Conservation (phyloP, 208 protist genomes). For the Endotrypanum monterogeii region DNA sequence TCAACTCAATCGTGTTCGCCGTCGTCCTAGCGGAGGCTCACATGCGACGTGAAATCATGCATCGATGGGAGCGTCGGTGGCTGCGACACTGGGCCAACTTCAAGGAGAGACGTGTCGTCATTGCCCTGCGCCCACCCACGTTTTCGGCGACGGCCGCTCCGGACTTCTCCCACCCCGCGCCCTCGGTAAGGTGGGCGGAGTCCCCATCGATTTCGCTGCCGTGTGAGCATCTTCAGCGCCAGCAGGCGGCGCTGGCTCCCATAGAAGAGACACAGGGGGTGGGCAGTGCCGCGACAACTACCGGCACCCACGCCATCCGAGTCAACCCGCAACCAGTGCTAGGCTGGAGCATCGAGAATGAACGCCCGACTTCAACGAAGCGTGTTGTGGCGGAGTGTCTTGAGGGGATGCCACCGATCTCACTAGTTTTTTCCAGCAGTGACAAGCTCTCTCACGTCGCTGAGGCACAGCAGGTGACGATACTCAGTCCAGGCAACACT, state of each 20-base stretch:
- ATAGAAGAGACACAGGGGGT: not conserved
- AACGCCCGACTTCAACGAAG: not conserved
- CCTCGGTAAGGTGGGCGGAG: constrained; percentile 9
- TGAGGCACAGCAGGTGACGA: not conserved
- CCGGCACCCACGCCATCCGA: not conserved
- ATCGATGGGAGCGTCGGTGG: constrained; percentile 52
- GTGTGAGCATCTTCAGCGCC: not conserved
- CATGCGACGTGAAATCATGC: constrained; percentile 43
- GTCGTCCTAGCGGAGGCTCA: constrained; percentile 66
- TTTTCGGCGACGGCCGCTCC: not conserved
- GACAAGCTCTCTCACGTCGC: not conserved
- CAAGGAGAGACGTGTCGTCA: constrained; percentile 38
- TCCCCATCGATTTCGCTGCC: not conserved
- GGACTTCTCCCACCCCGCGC: not conserved
- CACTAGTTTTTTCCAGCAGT: no score
- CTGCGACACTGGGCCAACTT: constrained; percentile 36
- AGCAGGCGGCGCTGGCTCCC: not conserved
- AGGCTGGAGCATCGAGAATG: not conserved
- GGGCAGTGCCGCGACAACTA: no score
- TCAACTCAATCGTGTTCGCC: constrained; percentile 50
- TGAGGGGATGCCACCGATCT: not conserved
- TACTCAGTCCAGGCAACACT: not conserved
- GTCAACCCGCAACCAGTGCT: not conserved
- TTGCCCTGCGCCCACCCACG: constrained; percentile 14
- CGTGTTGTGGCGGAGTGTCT: not conserved